A percentile compares a stretch with the other conserved stretches of the same genome.
Conservation (phyloP, 129 eudicot genomes). For the Dittrichia graveolens region DNA sequence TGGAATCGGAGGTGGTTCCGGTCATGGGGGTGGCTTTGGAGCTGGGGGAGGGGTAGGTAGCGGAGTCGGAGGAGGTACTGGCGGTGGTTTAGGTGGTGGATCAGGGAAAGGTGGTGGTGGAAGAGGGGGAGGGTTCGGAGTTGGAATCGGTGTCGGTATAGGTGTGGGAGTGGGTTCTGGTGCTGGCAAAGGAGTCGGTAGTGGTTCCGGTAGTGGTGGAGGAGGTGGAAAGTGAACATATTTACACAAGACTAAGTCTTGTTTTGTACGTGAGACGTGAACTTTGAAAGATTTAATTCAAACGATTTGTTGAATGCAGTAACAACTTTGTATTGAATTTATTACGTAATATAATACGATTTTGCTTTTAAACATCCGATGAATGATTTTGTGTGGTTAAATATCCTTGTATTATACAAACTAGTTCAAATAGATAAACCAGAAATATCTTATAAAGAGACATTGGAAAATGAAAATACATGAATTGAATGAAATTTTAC, state of each 20-base stretch:
- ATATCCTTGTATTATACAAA: no score
- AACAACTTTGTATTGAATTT: slow-evolving; percentile 9
- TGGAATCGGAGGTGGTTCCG: slow-evolving; percentile 44
- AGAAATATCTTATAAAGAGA: no score
- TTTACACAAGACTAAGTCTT: background rate
- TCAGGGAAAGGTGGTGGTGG: slow-evolving; percentile 33
- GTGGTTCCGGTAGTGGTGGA: slow-evolving; percentile 30
- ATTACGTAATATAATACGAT: slow-evolving; percentile 1
- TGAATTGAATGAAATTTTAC: no score
- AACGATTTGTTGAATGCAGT: background rate
- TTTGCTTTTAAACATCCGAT: background rate
- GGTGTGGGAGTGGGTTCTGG: slow-evolving; percentile 34
- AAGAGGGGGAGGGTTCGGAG: slow-evolving; percentile 30
- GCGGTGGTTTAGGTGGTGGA: slow-evolving; percentile 40
- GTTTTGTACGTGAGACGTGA: slow-evolving; percentile 7
- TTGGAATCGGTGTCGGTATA: slow-evolving; percentile 35
- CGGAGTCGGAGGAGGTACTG: slow-evolving; percentile 38
- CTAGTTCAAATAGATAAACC: no score
- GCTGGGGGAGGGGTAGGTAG: slow-evolving; percentile 37
- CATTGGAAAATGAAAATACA: no score
- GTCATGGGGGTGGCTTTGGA: slow-evolving; percentile 46
- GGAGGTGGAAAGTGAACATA: slow-evolving; percentile 23
- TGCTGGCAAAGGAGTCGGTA: slow-evolving; percentile 18
- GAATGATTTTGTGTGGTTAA: no score
- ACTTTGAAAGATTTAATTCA: slow-evolving; percentile 3